Conservation (phyloP, 2,329 filamentous ascomycete species). For the Clonostachys rosea region DNA sequence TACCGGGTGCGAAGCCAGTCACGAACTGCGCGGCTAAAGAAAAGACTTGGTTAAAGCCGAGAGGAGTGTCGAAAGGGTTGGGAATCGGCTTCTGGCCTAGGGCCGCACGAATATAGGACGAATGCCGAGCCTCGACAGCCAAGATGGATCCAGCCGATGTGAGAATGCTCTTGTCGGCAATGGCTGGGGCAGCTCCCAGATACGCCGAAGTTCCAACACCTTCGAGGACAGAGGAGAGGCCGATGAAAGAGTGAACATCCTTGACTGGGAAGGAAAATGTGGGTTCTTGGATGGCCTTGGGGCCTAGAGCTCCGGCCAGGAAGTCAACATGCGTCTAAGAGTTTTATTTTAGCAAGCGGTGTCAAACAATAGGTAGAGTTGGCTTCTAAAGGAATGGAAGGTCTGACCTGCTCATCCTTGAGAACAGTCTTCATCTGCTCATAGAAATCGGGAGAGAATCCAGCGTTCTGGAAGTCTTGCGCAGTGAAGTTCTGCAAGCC, state of each 20-base stretch:
- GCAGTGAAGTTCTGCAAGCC: slow-evolving; percentile 64
- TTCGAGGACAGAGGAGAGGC: slow-evolving; percentile 66
- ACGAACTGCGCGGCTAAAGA: too few relatives aligned
- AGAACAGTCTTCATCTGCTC: slow-evolving; percentile 58
- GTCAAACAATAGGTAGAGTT: slow-evolving; percentile 42
- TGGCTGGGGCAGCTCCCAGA: slow-evolving; percentile 64
- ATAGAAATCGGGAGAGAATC: slow-evolving; percentile 25
- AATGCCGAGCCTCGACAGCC: slow-evolving; percentile 69
- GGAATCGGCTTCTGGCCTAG: too few relatives aligned
- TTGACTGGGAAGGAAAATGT: slow-evolving; percentile 69
- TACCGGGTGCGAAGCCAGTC: too few relatives aligned
- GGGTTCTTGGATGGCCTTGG: slow-evolving; percentile 64
- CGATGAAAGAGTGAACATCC: slow-evolving; percentile 62
- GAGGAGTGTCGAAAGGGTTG: too few relatives aligned
- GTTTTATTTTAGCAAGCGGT: slow-evolving; percentile 14
- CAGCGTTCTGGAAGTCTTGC: slow-evolving; percentile 59
- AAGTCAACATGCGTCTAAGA: too few relatives aligned
- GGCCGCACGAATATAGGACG: slow-evolving; percentile 59
- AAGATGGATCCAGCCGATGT: slow-evolving; percentile 65
- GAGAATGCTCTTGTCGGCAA: slow-evolving; percentile 56
- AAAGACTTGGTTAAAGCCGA: too few relatives aligned
- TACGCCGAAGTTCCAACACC: slow-evolving; percentile 71
- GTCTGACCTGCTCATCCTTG: slow-evolving; percentile 49
- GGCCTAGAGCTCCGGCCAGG: slow-evolving; percentile 26
- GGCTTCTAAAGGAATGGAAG: slow-evolving; percentile 37